phyloP scores from a whole-genome alignment of 495 filamentous ascomycete species.

The Penicillium dipodomyicola region DNA sequence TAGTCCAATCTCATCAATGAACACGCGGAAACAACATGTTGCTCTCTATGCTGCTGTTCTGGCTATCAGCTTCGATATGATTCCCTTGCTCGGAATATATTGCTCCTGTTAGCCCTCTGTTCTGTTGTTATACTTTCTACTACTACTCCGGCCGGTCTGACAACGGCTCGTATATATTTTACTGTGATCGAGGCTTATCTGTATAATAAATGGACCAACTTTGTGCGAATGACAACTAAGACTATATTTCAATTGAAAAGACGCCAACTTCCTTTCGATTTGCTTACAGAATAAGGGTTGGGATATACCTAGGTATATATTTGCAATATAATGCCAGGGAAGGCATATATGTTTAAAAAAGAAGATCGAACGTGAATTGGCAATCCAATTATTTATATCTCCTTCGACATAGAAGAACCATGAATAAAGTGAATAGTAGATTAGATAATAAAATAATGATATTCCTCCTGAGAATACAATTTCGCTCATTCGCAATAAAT shows the following conservation, averaged over 20 bases:
- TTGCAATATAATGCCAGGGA: too few species aligned
- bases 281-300: too few species aligned
- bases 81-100: not conserved
- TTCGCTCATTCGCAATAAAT: slow-evolving; percentile 25
- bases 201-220: not conserved
- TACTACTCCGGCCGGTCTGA: not conserved
- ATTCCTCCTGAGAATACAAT: slow-evolving; percentile 12
- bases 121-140: too few species aligned
- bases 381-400: too few species aligned
- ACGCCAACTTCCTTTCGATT: too few species aligned
- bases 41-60: not conserved
- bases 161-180: not conserved
- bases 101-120: not conserved
- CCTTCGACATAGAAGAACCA: too few species aligned
- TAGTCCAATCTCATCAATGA: not conserved
- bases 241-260: not conserved
- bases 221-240: not conserved
- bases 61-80: not conserved
- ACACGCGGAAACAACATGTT: too few species aligned
- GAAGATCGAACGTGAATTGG: too few species aligned
- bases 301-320: too few species aligned
- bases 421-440: too few species aligned
- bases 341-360: too few species aligned
- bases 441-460: not conserved
- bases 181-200: not conserved